Base-by-base conservation (phyloP, 192 early-diverging fungal genomes). In the Funneliformis mosseae region DNA sequence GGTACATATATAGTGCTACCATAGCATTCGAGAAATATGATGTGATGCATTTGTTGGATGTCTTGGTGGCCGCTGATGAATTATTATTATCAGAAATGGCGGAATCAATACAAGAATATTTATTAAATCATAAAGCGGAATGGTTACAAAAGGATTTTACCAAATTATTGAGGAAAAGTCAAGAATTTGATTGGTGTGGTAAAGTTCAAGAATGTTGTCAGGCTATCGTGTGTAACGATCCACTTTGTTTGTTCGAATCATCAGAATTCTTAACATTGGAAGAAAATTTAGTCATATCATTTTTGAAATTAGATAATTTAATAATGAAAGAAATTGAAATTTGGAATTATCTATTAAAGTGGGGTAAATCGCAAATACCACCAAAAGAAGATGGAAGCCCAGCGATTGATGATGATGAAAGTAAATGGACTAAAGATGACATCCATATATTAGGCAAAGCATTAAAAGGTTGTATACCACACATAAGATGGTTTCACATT, bases 151-250 rank as follows among this genome's bases (percentile, higher is more conserved):
- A 68, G 23, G 27, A 68, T 39, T 68, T 33, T 68, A 33, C 38
- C 5, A 39, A 8, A 33, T 68, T 68, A 68, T 68, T 25, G 66
- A 33, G 27, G 14, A 68, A 68, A 68, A 68, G 27, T 14, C 10
- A 16, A 68, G 27, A 68, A 68, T 27, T 39, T 39, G 66, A 68
- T 33, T 68, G 25, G 27, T 68, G 66, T 39, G 66, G 66, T 68
- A 68, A 68, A 68, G 25, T 68, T 25, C 66, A 68, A 68, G 66
- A 68, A 68, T 68, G 66, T 68, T 68, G 66, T 39, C 25, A 68
- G 21, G 16, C 25, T 4, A 27, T 39, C n/a, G 66, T 68, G 25
- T 68, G 66, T 68, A 27, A 68, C 25, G 66, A 68, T 5, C 66
- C 66, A 25, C 66, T 18, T 33, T 68, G 66, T 39, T 18, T 68